These are phyloP conservation scores for Avena eriantha DNA, from an alignment of 176 grass and related monocot genomes.

Conservation along the genomic window DNA sequence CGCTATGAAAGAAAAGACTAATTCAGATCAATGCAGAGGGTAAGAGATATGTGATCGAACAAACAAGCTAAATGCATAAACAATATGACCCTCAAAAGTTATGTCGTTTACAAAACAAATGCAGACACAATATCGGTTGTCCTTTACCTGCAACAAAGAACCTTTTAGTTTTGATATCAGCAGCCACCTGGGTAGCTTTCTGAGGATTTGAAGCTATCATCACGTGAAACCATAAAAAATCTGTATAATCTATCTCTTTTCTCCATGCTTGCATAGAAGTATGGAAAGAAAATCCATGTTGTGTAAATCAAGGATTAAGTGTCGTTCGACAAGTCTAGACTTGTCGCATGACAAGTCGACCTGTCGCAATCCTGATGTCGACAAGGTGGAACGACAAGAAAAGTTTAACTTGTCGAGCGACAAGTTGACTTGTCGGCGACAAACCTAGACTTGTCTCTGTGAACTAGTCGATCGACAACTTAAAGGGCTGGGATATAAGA, in stretches of 20 bases:
- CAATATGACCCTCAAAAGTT: neutral
- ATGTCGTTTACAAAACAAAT: neutral
- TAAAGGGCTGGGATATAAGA: too few relatives aligned
- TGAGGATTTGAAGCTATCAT: conserved; percentile 49
- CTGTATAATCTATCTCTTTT: conserved; percentile 1
- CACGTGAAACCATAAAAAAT: conserved; percentile 47
- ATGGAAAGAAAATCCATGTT: neutral
- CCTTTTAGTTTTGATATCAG: conserved; percentile 78
- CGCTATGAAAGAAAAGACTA: neutral
- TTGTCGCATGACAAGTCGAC: too few relatives aligned
- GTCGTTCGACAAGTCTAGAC: too few relatives aligned
- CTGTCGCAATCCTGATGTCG: too few relatives aligned
- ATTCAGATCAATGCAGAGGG: neutral
- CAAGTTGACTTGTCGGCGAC: too few relatives aligned
- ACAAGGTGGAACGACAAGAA: too few relatives aligned
- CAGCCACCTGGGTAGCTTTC: conserved; percentile 47
- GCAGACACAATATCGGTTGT: neutral
- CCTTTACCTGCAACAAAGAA: conserved; percentile 87
- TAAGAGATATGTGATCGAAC: conserved; percentile 33
- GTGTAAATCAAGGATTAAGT: too few relatives aligned
- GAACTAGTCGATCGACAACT: too few relatives aligned
- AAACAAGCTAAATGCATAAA: conserved; percentile 29
- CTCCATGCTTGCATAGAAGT: neutral
- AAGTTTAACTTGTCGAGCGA: too few relatives aligned
- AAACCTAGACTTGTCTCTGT: too few relatives aligned